Conservation (phyloP, 768 basidiomycete species). For the Suillus spraguei region DNA sequence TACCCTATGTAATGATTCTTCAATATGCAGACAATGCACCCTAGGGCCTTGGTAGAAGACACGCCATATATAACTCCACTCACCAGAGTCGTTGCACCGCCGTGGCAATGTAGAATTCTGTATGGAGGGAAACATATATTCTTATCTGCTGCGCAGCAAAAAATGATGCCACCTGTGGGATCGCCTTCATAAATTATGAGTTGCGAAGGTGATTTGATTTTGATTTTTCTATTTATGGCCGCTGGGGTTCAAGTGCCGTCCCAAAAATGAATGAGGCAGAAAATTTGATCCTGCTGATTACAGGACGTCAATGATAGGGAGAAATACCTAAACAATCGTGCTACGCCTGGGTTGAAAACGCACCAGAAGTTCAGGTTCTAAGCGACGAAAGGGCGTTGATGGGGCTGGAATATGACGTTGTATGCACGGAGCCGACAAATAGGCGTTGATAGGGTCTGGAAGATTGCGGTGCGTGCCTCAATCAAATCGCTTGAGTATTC, state of each 20-base stretch:
- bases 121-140: neutral
- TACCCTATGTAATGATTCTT: neutral
- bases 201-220: neutral
- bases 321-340: neutral
- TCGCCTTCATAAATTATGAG: too few relatives aligned
- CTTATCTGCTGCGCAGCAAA: slow-evolving; percentile 6
- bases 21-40: neutral
- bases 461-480: neutral
- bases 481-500: neutral
- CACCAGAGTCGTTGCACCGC: neutral
- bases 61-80: neutral
- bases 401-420: neutral
- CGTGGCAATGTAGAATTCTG: neutral
- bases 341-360: neutral
- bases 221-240: neutral
- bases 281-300: slow-evolving; percentile 2
- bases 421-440: neutral
- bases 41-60: neutral
- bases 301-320: neutral
- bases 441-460: neutral
- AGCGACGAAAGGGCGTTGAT: neutral
- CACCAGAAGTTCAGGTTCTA: neutral
- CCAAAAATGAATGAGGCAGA: neutral
- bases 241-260: neutral
- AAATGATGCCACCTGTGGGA: slow-evolving; percentile 6